A percentile compares a stretch with the other conserved stretches of the same genome.
phyloP scores from a whole-genome alignment of 108 stramenopile genomes.

The Conticribra guillardii region DNA sequence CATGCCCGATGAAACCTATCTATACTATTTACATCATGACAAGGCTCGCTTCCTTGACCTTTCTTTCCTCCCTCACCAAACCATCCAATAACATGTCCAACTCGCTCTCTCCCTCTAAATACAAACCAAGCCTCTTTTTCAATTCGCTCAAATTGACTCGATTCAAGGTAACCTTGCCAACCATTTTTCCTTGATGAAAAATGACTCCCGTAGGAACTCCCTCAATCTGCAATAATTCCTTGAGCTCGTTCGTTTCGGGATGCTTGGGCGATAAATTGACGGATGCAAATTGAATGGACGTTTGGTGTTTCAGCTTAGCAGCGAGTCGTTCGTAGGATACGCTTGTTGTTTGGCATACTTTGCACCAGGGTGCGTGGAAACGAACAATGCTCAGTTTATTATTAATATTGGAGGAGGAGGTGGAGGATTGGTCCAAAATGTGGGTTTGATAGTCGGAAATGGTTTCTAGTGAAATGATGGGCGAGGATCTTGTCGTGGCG shows the following conservation, averaged over 20 bases:
- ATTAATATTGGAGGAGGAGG: no score
- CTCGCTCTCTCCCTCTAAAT: neutral
- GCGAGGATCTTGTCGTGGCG: no score
- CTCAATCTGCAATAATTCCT: slow-evolving; percentile 1
- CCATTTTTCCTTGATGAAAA: neutral
- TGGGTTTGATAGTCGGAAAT: no score
- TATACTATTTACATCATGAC: neutral
- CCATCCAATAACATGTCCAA: neutral
- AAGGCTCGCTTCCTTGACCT: neutral
- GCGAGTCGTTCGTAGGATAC: slow-evolving; percentile 17
- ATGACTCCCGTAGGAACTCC: slow-evolving; percentile 11
- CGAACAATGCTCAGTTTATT: slow-evolving; percentile 9
- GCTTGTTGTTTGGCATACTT: slow-evolving; percentile 8
- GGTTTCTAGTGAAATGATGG: no score
- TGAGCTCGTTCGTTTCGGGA: neutral
- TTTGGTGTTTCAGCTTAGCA: neutral
- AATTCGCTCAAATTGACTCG: slow-evolving; percentile 6
- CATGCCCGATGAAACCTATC: no score
- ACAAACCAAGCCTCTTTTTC: slow-evolving; percentile 9
- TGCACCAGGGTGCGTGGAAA: slow-evolving; percentile 21
- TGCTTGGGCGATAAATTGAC: slow-evolving; percentile 3
- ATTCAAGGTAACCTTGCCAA: slow-evolving; percentile 1
- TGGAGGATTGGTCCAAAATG: no score
- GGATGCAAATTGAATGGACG: slow-evolving; percentile 8
- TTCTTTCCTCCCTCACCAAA: neutral